Evolutionary conservation across 2,329 filamentous ascomycete species (phyloP), one percentile per base, ranked within the genome.

Genomic region (Pestalotiopsis sp.): DNA sequence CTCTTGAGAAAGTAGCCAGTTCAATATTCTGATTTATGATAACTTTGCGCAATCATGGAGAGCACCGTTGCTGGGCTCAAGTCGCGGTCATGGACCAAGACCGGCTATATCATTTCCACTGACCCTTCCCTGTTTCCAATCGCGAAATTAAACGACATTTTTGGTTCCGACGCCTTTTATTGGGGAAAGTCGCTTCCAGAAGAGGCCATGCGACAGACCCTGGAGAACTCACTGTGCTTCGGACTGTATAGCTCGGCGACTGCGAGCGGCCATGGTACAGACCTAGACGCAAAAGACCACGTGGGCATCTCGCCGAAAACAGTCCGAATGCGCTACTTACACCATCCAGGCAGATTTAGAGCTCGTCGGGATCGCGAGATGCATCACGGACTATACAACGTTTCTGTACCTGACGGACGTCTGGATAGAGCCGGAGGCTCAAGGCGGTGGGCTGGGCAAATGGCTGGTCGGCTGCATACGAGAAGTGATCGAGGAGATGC

Each of bases 341-440:
- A 14, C 49, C 12, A 20, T 31, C 6, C 4, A 31, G 20, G 6
- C 17, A 36, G n/a, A 49, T 3, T 38, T n/a, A 12, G 25, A 69
- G 13, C 45, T 71, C 25, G 49, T 88, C 60, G 85, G 85, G 2
- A 79, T 87, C 68, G 83, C 83, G 0, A 82, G 85, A 23, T 73
- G 84, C 41, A 73, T 86, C 27, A 87, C 84, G 6, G 85, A 87
- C 72, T 80, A 79, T 62, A 75, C 80, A 6, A 86, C 84, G 0
- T 82, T 87, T 70, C 80, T 80, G 13, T 87, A 85, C 72, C 75
- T 88, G 11, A 84, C 85, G 2, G 86, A 87, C 68, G 81, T 86
- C 13, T 87, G 83, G 72, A 74, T 87, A 14, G 70, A 79, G 2
- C 79, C 82, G 0, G 76, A 80, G 36, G 80, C 82, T 63, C 82